A percentile compares a stretch with the other conserved stretches of the same genome.
Conservation (phyloP, 177 flowering plant species). For the Tripterygium wilfordii region DNA sequence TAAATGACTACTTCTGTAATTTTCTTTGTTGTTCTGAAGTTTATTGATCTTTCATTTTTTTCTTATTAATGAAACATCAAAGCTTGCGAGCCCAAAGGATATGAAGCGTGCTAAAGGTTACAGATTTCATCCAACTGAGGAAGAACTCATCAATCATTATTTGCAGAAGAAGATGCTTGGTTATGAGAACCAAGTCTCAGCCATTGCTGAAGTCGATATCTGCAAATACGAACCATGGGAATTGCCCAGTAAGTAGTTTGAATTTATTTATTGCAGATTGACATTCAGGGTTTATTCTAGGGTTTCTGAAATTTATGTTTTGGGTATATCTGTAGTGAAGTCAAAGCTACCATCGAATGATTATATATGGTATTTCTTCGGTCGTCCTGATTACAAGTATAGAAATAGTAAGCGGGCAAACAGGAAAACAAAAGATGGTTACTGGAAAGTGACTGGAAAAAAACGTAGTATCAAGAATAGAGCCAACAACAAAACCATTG, state of each 20-base stretch:
- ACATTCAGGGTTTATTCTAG: not conserved
- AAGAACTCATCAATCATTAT: slow-evolving; percentile 9
- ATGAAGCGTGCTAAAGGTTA: slow-evolving; percentile 1
- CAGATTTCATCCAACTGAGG: slow-evolving; percentile 13
- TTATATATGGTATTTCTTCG: slow-evolving; percentile 20
- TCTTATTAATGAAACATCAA: too few species aligned
- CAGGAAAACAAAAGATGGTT: slow-evolving; percentile 16
- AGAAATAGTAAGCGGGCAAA: slow-evolving; percentile 5
- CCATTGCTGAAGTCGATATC: slow-evolving; percentile 7
- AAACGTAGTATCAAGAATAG: slow-evolving; percentile 3
- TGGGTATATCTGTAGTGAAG: not conserved
- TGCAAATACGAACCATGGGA: slow-evolving; percentile 19
- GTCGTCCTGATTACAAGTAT: slow-evolving; percentile 4
- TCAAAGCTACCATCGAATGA: slow-evolving; percentile 6
- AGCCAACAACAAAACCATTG: slow-evolving; percentile 2
- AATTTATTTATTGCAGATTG: too few species aligned
- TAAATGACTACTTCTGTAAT: too few species aligned
- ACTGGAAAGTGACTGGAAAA: slow-evolving; percentile 22
- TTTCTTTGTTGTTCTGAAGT: too few species aligned
- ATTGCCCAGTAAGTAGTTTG: slow-evolving; percentile 8
- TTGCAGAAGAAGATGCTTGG: slow-evolving; percentile 10
- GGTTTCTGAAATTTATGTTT: not conserved
- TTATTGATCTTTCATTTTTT: too few species aligned
- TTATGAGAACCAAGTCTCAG: not conserved
- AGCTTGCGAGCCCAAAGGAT: too few species aligned